Percentiles rank a stretch among this genome's conserved stretches.
Conservation (phyloP, 78 protist genomes). For the slime mould (Dictyostelium discoideum) region DNA sequence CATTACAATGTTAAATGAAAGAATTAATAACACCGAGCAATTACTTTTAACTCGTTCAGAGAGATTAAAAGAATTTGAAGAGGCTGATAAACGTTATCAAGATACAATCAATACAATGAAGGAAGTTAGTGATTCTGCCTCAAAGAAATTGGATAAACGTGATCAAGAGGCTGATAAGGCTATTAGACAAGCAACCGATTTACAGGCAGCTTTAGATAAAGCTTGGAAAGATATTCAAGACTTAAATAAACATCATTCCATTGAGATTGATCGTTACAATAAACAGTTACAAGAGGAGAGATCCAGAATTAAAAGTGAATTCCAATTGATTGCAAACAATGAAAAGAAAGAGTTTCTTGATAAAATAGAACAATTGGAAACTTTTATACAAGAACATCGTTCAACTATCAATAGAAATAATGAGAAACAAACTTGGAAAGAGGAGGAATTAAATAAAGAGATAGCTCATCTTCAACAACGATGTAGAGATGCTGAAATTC, state of each 20-base stretch:
- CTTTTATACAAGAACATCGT: neutral
- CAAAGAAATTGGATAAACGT: slow-evolving; percentile 43
- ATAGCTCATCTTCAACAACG: slow-evolving; percentile 54
- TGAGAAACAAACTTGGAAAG: slow-evolving; percentile 47
- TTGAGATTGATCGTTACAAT: slow-evolving; percentile 26
- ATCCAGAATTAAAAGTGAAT: neutral
- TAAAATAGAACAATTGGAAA: slow-evolving; percentile 27
- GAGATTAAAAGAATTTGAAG: slow-evolving; percentile 57
- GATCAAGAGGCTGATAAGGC: slow-evolving; percentile 45
- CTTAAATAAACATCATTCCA: slow-evolving; percentile 30
- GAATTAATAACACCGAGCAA: slow-evolving; percentile 15
- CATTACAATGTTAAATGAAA: slow-evolving; percentile 25
- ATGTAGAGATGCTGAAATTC: slow-evolving; percentile 68
- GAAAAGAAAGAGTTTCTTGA: slow-evolving; percentile 21
- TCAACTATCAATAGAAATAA: neutral
- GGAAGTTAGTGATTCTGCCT: slow-evolving; percentile 37
- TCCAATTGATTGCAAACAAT: neutral
- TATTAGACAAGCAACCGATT: slow-evolving; percentile 13
- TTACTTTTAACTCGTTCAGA: neutral
- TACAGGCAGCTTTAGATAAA: slow-evolving; percentile 64
- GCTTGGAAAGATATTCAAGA: slow-evolving; percentile 76
- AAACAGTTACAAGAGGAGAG: slow-evolving; percentile 29
- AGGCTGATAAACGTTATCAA: slow-evolving; percentile 44
- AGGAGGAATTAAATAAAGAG: slow-evolving; percentile 64
- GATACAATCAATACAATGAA: slow-evolving; percentile 71